phyloP scores from a whole-genome alignment of 202 grass and related monocot species.

The Bolboschoenoplectus hybrid region DNA sequence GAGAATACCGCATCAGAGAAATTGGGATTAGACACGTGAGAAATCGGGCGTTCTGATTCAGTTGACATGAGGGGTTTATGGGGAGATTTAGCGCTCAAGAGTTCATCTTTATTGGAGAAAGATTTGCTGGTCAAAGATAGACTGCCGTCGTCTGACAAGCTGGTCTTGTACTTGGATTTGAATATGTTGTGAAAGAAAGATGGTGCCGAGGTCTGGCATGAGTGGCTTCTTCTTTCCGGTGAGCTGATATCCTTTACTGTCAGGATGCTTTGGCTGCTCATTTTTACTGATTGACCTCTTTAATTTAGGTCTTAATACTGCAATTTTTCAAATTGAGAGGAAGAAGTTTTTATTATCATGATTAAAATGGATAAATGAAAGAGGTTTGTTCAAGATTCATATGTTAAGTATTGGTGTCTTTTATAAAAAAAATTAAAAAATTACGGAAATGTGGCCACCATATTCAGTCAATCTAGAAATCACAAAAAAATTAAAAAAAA shows the following conservation, averaged over 20 bases:
- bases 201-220: slow-evolving; percentile 42
- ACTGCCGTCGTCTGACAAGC: slow-evolving; percentile 16
- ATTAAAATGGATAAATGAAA: neutral
- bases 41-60: slow-evolving; percentile 56
- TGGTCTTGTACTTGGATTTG: slow-evolving; percentile 35
- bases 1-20: slow-evolving; percentile 48
- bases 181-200: slow-evolving; percentile 46
- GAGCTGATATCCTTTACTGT: slow-evolving; percentile 49
- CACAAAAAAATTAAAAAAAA: neutral
- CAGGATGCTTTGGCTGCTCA: slow-evolving; percentile 67
- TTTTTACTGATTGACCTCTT: slow-evolving; percentile 35
- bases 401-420: neutral
- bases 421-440: neutral
- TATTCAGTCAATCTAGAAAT: slow-evolving; percentile 34
- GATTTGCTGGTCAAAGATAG: slow-evolving; percentile 61
- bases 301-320: neutral
- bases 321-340: slow-evolving; percentile 9
- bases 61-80: slow-evolving; percentile 51
- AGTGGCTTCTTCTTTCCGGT: slow-evolving; percentile 45
- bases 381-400: neutral
- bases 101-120: slow-evolving; percentile 49
- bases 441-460: slow-evolving; percentile 26
- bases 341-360: neutral
- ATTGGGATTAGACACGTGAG: slow-evolving; percentile 38
- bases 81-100: slow-evolving; percentile 42